Conservation (phyloP, 2,329 filamentous ascomycete species). For the Fusarium domesticum region DNA sequence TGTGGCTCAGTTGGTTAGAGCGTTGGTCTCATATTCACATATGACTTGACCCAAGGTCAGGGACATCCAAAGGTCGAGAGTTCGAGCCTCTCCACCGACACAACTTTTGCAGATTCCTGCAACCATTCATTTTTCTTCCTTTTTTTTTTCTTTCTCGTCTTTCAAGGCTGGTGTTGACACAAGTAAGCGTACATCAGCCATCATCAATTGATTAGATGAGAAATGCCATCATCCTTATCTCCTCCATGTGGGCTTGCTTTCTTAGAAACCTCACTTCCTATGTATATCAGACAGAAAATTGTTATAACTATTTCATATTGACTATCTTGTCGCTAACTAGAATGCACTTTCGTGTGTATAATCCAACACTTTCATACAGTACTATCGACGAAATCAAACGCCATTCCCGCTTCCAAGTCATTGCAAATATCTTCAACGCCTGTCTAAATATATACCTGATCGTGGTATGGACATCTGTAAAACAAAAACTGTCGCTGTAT, state of each 20-base stretch:
- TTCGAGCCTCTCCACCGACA: constrained; percentile 14
- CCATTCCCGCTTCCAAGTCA: neutral
- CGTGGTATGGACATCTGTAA: neutral
- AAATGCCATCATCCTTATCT: too few species aligned
- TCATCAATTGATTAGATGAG: too few species aligned
- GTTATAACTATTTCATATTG: neutral
- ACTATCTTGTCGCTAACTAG: too few species aligned
- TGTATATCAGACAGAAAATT: too few species aligned
- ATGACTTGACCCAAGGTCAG: constrained; percentile 11
- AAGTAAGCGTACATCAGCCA: too few species aligned
- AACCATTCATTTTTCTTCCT: neutral
- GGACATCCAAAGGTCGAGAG: constrained; percentile 15
- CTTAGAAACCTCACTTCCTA: too few species aligned
- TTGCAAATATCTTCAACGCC: neutral
- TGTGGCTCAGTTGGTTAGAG: constrained; percentile 32
- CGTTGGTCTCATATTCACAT: constrained; percentile 28
- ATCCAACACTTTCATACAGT: too few species aligned
- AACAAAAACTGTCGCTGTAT: neutral
- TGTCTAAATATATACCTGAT: neutral
- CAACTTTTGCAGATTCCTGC: neutral
- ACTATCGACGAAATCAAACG: too few species aligned
- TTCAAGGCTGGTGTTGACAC: too few species aligned
- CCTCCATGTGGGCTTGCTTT: too few species aligned
- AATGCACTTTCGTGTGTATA: too few species aligned
- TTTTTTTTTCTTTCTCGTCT: neutral